Base-by-base conservation (phyloP, 2,329 filamentous ascomycete genomes). In the Talaromyces pinophilus region DNA sequence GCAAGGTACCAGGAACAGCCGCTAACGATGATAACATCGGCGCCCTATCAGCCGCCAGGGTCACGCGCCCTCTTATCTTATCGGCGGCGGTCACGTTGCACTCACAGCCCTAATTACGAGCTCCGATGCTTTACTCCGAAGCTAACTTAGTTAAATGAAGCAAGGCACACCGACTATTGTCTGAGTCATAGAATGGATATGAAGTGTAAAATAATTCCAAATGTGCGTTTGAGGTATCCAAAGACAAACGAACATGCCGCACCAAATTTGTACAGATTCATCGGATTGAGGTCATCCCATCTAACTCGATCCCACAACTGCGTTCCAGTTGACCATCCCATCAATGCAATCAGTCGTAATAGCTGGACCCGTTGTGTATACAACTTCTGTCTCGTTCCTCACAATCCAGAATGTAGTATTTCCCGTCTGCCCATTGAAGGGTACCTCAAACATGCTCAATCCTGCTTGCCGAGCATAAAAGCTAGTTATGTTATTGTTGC, bases 261-360 rank as follows among this genome's bases (percentile, higher is more conserved):
- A 22, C 48, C 48, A 8, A 33, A 44, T 55, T 13, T 57, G 19
- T 38, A 57, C 54, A 55, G 5, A n/a, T 19, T 13, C 7, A 38
- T 40, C 11, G 54, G 19, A 38, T 38, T 25, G n/a, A 57, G 30
- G 54, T 25, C 38, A 33, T 25, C 19, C n/a, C 40, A n/a, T 25
- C 28, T 71, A 67, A 64, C 71, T 75, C 30, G 74, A 75, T n/a
- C 75, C 75, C 63, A 77, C 76, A 69, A 70, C 72, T n/a, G 76
- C 73, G 67, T 78, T 78, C 74, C 75, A 78, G 44, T 77, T 74
- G 10, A 77, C 70, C 59, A 71, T 69, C 4, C 75, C 75, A 61
- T 74, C 69, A 6, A 50, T 50, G 59, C 73, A 75, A 13, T 71
- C 54, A 10, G 69, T 67, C 6, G 73, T 77, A 55, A 78, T 77